Conservation (phyloP, 2,329 filamentous ascomycete genomes). For the Monilinia aucupariae region DNA sequence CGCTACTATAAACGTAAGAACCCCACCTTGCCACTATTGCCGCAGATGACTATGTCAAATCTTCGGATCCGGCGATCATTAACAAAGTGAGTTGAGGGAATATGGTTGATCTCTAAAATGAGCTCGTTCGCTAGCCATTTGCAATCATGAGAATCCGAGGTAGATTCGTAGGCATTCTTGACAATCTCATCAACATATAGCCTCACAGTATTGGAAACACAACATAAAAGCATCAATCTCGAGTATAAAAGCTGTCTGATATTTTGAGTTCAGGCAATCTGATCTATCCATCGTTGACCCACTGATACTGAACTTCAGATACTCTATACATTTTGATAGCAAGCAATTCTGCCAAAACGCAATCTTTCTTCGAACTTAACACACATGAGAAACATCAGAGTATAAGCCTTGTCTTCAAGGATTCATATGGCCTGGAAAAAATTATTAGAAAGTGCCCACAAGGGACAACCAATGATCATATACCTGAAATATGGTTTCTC, state of each 20-base stretch:
- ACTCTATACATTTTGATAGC: conserved; percentile 7
- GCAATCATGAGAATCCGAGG: neutral
- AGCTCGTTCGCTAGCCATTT: neutral
- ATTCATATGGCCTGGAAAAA: conserved; percentile 9
- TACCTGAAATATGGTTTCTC: conserved; percentile 22
- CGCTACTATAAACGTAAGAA: conserved; percentile 7
- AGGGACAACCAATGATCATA: neutral
- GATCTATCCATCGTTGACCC: conserved; percentile 9
- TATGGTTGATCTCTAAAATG: neutral
- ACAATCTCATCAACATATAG: neutral
- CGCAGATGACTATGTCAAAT: neutral
- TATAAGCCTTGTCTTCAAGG: conserved; percentile 15
- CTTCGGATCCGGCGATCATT: conserved; percentile 8
- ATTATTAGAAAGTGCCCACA: neutral
- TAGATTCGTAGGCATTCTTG: neutral
- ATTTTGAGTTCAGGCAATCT: conserved; percentile 7
- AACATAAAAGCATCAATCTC: neutral
- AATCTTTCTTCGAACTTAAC: conserved; percentile 16
- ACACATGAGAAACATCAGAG: conserved; percentile 18
- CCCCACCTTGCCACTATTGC: conserved; percentile 10
- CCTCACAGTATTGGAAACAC: neutral
- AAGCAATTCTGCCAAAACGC: conserved; percentile 17
- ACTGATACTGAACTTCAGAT: conserved; percentile 13
- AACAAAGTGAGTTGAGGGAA: neutral
- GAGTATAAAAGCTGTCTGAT: conserved; percentile 11